Evolutionary conservation across 164 flowering plant species (phyloP), one percentile per base, ranked within the genome.

Genomic region (Houttuynia cordata): DNA sequence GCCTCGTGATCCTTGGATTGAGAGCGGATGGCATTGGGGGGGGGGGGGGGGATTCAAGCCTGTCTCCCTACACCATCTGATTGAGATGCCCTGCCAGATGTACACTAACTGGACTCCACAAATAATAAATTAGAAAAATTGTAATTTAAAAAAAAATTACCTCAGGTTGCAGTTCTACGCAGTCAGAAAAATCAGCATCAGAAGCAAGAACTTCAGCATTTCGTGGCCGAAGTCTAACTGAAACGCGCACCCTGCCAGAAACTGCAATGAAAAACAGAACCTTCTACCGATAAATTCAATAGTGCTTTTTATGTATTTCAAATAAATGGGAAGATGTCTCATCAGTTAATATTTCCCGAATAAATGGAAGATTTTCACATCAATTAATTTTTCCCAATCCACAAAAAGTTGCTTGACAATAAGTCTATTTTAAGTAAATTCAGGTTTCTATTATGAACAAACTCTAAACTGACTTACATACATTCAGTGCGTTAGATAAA

Each of bases 101-200:
- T n/a, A n/a, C n/a, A n/a, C n/a, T n/a, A n/a, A n/a, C n/a, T n/a
- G n/a, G n/a, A 19, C n/a, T 14, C 9, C 9, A 9, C 13, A 56
- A 3, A 56, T 23, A 12, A 12, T 13, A 12, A 56, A 24, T 8
- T 10, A 7, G 15, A 24, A 15, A 7, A 24, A 4, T 24, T 20
- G 24, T 10, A 24, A 56, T 24, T 12, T n/a, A 53, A 14, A 19
- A 41, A 58, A 52, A 15, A 58, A 37, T 1, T 22, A 91, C 97
- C 94, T 91, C 97, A n/a, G 96, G 97, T 65, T 79, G 90, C 62
- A 86, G 71, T 70, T 91, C 92, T 61, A 91, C 83, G 71, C 85
- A 86, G 67, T 91, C 96, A 63, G 80, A 76, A 83, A 75, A 86
- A 73, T 91, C 97, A 70, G 87, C 81, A 73, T 86, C 91, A 24